Evolutionary conservation across 768 basidiomycete species (phyloP).

Genomic region (Lactifluus echinatus): DNA sequence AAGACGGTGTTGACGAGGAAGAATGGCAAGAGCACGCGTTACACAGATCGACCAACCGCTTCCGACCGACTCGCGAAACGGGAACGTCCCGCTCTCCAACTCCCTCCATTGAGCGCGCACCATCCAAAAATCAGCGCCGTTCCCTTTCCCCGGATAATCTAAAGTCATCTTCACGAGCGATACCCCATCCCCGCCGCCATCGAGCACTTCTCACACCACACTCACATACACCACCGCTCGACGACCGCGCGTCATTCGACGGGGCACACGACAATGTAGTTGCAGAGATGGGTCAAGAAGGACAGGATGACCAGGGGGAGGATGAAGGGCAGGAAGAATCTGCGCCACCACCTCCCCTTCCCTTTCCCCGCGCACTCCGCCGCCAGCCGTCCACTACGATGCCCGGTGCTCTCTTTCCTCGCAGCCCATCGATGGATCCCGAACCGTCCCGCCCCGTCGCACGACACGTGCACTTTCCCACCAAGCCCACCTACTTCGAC

Average conservation of each 20-base stretch:
- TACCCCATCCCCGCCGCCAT: neutral
- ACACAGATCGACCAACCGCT: neutral
- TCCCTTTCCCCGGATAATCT: neutral
- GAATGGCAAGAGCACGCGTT: neutral
- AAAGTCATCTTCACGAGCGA: neutral
- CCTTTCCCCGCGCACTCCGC: constrained; percentile 29
- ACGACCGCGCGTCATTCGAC: neutral
- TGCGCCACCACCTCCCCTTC: constrained; percentile 23
- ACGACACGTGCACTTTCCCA: constrained; percentile 37
- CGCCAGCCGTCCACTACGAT: constrained; percentile 49
- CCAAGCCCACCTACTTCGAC: constrained; percentile 3
- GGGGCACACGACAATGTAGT: neutral
- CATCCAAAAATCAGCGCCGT: neutral
- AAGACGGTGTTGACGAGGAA: neutral
- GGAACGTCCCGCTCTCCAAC: constrained; percentile 8
- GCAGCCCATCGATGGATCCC: constrained; percentile 49
- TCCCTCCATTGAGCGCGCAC: neutral
- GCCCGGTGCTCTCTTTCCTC: constrained; percentile 73
- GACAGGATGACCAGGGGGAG: constrained; percentile 1
- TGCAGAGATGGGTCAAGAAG: constrained; percentile 20
- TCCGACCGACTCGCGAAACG: constrained; percentile 7
- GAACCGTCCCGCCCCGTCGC: constrained; percentile 30
- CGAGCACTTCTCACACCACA: neutral
- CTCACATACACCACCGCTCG: neutral
- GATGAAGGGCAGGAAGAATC: constrained; percentile 11